phyloP scores from a whole-genome alignment of 1,139 yeast genomes.

The Lodderomyces elongisporus region DNA sequence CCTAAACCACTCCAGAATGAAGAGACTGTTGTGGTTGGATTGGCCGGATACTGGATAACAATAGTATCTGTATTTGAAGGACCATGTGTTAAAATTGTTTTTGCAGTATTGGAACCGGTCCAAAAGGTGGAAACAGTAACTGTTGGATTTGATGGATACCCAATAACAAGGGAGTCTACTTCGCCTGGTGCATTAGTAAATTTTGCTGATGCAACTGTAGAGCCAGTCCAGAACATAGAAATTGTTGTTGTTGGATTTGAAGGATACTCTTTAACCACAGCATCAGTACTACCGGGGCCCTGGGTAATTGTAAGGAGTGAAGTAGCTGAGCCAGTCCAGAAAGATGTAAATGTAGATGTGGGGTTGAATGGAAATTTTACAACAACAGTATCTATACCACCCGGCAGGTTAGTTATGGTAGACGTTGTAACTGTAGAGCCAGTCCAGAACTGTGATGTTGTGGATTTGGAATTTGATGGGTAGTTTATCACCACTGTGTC shows the following conservation, averaged over 20 bases:
- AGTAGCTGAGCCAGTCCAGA: constrained; percentile 9
- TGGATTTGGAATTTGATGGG: constrained; percentile 4
- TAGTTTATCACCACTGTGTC: constrained; percentile 14
- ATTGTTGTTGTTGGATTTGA: constrained; percentile 12
- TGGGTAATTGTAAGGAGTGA: constrained; percentile 9
- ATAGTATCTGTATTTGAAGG: constrained; percentile 16
- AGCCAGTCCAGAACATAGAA: constrained; percentile 10
- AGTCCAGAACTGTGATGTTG: constrained; percentile 3
- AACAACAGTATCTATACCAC: constrained; percentile 16
- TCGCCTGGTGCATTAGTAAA: constrained; percentile 8
- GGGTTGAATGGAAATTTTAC: constrained; percentile 17
- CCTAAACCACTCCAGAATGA: constrained; percentile 10
- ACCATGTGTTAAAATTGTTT: constrained; percentile 9
- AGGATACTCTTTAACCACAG: constrained; percentile 19
- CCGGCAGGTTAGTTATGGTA: constrained; percentile 10
- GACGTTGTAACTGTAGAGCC: constrained; percentile 6
- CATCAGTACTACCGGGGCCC: constrained; percentile 13
- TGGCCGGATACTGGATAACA: constrained; percentile 16
- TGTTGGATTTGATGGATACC: constrained; percentile 15
- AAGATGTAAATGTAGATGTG: constrained; percentile 10
- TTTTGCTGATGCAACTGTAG: constrained; percentile 9
- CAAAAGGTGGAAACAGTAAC: constrained; percentile 10
- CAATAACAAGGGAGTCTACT: constrained; percentile 17
- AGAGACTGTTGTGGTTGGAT: constrained; percentile 11
- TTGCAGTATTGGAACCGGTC: constrained; percentile 6